Base-by-base conservation (phyloP, 345 rosid genomes). In the Ricinus communis region DNA sequence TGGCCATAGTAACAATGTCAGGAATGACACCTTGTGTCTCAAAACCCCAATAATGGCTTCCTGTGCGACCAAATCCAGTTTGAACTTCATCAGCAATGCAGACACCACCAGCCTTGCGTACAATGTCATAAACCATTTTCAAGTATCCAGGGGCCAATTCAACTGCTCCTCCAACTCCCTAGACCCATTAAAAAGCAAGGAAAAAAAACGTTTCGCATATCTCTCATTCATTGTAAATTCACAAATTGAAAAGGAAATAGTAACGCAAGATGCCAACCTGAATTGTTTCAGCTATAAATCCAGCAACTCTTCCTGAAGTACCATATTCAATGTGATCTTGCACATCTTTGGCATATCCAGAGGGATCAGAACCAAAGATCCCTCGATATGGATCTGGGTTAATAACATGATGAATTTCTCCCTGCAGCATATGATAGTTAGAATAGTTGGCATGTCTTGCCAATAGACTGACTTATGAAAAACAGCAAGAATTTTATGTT, bases 51-150 rank as follows among this genome's bases (percentile, higher is more conserved):
- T 92, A 92, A 60, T 92, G 90, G 83, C 94, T 90, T 80, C 99
- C 96, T 0, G 94, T 92, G 64, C 93, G 86, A 71, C 98, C 97
- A 83, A 92, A 92, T 50, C 97, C 98, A 19, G 93, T 87, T 84
- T 95, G 99, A 65, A 95, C 97, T 86, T 95, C 97, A 78, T 92
- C 99, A 5, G 96, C 99, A 50, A 90, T 95, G 84, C 97, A 89
- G 73, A 89, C 87, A 72, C 98, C 96, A 33, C 97, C 94, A 76
- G 98, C 96, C 51, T 88, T 86, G 67, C 73, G 88, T 27, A 95
- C 90, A 80, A 84, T 89, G 67, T 87, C 97, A 80, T 90, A 90
- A 43, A 90, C 97, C 62, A 75, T 77, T 77, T 89, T 89, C 68
- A 92, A 74, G 82, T 95, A 95, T 51, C 97, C 98, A 19, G 97